Evolutionary conservation across 140 eudicot species (phyloP).

Genomic region (Erigeron philadelphicus): DNA sequence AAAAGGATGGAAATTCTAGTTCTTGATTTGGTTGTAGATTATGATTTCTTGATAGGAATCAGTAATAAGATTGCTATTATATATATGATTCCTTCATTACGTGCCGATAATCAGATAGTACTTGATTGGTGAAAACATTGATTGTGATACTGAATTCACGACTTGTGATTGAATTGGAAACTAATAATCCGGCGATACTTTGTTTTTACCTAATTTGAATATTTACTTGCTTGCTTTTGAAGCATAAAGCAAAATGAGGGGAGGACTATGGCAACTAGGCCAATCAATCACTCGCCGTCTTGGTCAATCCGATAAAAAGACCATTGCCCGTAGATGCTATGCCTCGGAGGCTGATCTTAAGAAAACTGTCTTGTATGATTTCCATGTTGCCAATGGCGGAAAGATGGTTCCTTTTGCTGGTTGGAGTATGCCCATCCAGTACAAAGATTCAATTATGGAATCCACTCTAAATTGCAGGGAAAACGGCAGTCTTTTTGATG

Average conservation of each 20-base stretch:
- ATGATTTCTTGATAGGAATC: not conserved
- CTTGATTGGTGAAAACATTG: constrained; percentile 23
- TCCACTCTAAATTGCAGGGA: constrained; percentile 83
- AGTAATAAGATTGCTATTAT: too few species aligned
- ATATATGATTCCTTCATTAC: not conserved
- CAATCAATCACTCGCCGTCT: constrained; percentile 93
- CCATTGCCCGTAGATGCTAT: constrained; percentile 60
- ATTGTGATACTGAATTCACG: constrained; percentile 4
- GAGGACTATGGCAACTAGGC: constrained; percentile 94
- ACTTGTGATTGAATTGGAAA: constrained; percentile 2
- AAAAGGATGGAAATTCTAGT: not conserved
- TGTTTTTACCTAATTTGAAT: not conserved
- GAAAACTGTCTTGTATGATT: constrained; percentile 82
- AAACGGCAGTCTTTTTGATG: constrained; percentile 90
- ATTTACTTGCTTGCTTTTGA: not conserved
- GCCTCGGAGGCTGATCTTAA: constrained; percentile 85
- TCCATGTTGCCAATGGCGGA: constrained; percentile 89
- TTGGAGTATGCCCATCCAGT: constrained; percentile 98
- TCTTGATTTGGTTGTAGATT: constrained; percentile 12
- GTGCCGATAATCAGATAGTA: not conserved
- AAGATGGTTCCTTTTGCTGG: constrained; percentile 99
- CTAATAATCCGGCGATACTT: not conserved
- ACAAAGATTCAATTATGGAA: constrained; percentile 96
- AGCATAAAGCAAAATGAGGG: constrained; percentile 67
- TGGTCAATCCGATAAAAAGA: constrained; percentile 74